A percentile compares a stretch with the other conserved stretches of the same genome.
Evolutionary conservation across 257 asterid genomes (phyloP).

Genomic region (Rhazya stricta): DNA sequence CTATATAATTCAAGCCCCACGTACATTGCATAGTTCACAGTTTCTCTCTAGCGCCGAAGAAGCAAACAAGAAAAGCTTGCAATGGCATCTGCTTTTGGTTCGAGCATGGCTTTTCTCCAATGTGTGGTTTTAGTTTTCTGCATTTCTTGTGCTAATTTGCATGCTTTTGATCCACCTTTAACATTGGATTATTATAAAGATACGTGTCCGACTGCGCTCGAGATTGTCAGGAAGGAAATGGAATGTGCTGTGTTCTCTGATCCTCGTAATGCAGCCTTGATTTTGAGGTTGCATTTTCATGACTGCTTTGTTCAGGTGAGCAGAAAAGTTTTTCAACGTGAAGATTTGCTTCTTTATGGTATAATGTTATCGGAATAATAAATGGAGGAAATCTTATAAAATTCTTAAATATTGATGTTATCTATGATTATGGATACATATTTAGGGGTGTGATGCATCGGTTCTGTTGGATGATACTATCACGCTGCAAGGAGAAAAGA

Average conservation of each 20-base stretch:
- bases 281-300: conserved; percentile 68
- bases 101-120: conserved; percentile 29
- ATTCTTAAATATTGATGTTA: not conserved
- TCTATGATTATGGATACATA: not conserved
- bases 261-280: conserved; percentile 87
- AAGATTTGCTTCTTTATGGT: not conserved
- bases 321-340: not conserved
- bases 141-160: conserved; percentile 17
- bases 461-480: conserved; percentile 72
- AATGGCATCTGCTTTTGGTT: conserved; percentile 31
- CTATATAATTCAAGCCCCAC: conserved; percentile 35
- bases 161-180: conserved; percentile 58
- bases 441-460: conserved; percentile 86
- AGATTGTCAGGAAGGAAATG: conserved; percentile 69
- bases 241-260: conserved; percentile 82
- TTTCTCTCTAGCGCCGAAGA: conserved; percentile 10
- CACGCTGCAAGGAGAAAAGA: conserved; percentile 72
- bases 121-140: conserved; percentile 28
- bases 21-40: not conserved
- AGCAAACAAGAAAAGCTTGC: not conserved
- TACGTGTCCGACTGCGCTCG: conserved; percentile 59
- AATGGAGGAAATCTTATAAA: not conserved
- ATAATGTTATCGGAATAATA: not conserved
- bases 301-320: conserved; percentile 86
- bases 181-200: conserved; percentile 66